A percentile compares a stretch with the other conserved stretches of the same genome.
These are phyloP conservation scores for Mrakia gelida DNA, from an alignment of 768 basidiomycete species.

Conservation along the genomic window DNA sequence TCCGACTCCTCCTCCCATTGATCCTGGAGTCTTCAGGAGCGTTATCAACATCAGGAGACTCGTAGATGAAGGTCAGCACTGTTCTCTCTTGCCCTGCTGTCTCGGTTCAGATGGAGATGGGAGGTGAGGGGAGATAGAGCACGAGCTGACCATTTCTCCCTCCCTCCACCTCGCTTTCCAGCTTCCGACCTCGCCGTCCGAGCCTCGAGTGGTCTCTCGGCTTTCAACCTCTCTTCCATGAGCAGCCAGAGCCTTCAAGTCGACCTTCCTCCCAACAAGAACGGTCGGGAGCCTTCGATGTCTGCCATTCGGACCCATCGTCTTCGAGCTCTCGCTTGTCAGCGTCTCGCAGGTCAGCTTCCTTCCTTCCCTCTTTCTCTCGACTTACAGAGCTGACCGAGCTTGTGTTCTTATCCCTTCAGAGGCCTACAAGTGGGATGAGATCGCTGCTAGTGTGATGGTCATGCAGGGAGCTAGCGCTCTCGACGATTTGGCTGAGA, in stretches of 20 bases:
- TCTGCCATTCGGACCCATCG: conserved; percentile 78
- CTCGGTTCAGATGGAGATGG: not conserved
- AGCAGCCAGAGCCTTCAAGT: conserved; percentile 43
- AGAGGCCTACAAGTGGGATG: conserved; percentile 77
- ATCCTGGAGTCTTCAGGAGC: conserved; percentile 78
- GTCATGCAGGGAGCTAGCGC: conserved; percentile 92
- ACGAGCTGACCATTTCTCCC: not conserved
- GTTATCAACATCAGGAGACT: conserved; percentile 69
- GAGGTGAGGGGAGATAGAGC: not conserved
- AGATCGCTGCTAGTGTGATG: conserved; percentile 89
- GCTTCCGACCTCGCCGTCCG: conserved; percentile 83
- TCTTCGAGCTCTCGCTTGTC: conserved; percentile 72
- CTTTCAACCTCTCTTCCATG: conserved; percentile 66
- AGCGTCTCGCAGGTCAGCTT: conserved; percentile 41
- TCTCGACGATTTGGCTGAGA: conserved; percentile 86
- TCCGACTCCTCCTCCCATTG: conserved; percentile 77
- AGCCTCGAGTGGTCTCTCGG: conserved; percentile 75
- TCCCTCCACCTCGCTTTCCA: not conserved
- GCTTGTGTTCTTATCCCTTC: conserved; percentile 44
- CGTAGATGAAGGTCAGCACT: conserved; percentile 59
- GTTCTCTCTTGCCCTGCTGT: no score
- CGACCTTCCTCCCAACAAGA: conserved; percentile 32
- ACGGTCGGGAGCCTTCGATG: conserved; percentile 73
- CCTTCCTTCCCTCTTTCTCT: conserved; percentile 50
- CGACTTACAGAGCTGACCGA: not conserved